Percentiles rank a stretch among this genome's conserved stretches.
phyloP scores from a whole-genome alignment of 2,329 filamentous ascomycete species.

The Ophiostoma australiae region DNA sequence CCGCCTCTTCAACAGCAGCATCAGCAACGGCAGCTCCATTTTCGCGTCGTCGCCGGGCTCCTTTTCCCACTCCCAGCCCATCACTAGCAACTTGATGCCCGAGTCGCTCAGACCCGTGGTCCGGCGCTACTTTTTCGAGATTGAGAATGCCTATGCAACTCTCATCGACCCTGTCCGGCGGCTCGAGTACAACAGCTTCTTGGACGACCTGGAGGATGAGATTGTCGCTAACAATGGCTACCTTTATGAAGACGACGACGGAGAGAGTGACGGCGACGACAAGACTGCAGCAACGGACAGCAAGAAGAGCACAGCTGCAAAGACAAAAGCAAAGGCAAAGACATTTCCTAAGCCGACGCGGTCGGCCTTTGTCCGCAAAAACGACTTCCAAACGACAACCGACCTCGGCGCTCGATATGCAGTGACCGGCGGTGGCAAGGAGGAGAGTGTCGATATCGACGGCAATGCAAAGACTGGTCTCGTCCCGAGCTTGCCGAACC shows the following conservation, averaged over 20 bases:
- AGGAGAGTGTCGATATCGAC: background rate
- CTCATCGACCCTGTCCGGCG: constrained; percentile 43
- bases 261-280: constrained; percentile 26
- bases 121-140: constrained; percentile 39
- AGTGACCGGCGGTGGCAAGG: constrained; percentile 28
- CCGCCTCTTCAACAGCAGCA: constrained; percentile 42
- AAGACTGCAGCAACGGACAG: background rate
- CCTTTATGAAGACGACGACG: constrained; percentile 27
- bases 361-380: constrained; percentile 26
- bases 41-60: background rate
- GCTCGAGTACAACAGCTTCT: constrained; percentile 38
- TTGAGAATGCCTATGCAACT: constrained; percentile 45
- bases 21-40: constrained; percentile 22
- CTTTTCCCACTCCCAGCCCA: background rate
- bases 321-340: background rate
- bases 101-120: constrained; percentile 38
- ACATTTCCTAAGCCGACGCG: constrained; percentile 6
- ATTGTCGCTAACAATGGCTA: constrained; percentile 27
- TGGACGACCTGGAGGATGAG: constrained; percentile 30
- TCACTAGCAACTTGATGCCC: constrained; percentile 33
- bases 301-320: background rate
- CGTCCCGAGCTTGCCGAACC: background rate
- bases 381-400: constrained; percentile 33
- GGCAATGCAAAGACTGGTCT: background rate
- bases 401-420: constrained; percentile 40